Evolutionary conservation across 495 filamentous ascomycete genomes (phyloP), one percentile per base, ranked within the genome.

Genomic region (Daldinia loculata): DNA sequence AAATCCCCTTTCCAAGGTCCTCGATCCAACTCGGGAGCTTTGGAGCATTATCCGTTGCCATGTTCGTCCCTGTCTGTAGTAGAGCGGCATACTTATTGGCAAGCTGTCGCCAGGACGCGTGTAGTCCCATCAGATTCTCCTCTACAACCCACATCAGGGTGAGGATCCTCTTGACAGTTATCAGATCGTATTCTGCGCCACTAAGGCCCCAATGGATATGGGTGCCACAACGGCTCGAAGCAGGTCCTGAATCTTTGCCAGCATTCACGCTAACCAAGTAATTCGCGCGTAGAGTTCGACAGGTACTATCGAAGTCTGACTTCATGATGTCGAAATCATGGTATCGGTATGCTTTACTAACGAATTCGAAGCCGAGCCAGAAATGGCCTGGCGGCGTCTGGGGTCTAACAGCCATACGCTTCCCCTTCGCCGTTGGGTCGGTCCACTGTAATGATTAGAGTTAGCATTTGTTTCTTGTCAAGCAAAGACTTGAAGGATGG

Each of bases 321-420:
- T 63, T 67, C 53, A 55, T 36, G 5, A 53, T 48, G 22, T 55
- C 34, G 9, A 71, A 34, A 27, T 71, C 69, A 6, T 7, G 32
- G n/a, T 53, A 55, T 17, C 32, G 57, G 26, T 71, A 67, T 12
- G 29, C 58, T 53, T 71, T 67, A 53, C 63, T 63, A 14, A 71
- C 69, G 17, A 71, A 63, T 24, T 71, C 69, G 11, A 71, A 63
- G 17, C 69, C 69, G 19, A 71, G 69, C 69, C 69, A 71, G 34
- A 63, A 71, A 41, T 63, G 41, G 5, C 69, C 69, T 19, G 53
- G 27, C 11, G 19, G 43, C 4, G 63, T 67, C n/a, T 58, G 41
- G 2, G 69, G 69, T 15, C 63, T 71, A 5, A 67, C 69, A n/a
- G 53, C 59, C 63, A 71, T 63, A 11, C 69, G 63, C 15, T 43